Evolutionary conservation across 148 eudicot species (phyloP).

Genomic region (Rhododendron ferrugineum): DNA sequence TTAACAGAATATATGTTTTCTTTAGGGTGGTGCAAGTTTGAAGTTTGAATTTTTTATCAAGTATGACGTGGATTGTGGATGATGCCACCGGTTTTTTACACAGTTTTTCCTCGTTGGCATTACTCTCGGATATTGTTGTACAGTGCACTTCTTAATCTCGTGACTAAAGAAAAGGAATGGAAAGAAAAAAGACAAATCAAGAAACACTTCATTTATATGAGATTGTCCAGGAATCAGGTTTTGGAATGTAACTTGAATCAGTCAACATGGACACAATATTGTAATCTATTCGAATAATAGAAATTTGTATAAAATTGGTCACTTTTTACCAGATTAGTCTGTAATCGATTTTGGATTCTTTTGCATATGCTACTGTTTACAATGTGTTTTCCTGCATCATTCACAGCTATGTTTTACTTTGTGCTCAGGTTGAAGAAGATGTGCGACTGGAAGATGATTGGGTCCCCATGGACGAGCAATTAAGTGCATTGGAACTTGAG

Average conservation of each 20-base stretch:
- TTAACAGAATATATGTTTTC: neutral
- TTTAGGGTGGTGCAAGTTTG: neutral
- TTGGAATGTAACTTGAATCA: neutral
- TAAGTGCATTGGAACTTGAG: slow-evolving; percentile 60
- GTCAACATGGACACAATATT: neutral
- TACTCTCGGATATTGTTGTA: neutral
- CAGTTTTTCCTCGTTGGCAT: neutral
- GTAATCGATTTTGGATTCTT: neutral
- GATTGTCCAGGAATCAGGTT: neutral
- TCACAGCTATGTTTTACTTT: neutral
- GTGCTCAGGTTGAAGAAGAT: slow-evolving; percentile 63
- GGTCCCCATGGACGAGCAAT: slow-evolving; percentile 87
- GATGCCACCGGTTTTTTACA: neutral
- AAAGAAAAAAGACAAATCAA: neutral
- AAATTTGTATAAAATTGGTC: neutral
- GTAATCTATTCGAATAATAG: neutral
- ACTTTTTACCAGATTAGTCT: neutral
- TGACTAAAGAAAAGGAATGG: neutral
- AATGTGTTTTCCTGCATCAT: neutral
- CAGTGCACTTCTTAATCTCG: neutral
- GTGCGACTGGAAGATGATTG: slow-evolving; percentile 98
- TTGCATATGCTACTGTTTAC: neutral
- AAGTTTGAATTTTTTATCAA: neutral
- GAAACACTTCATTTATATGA: neutral
- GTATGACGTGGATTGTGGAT: neutral